A percentile compares a stretch with the other conserved stretches of the same genome.
These are phyloP conservation scores for Hirsutella minnesotensis DNA, from an alignment of 2,329 filamentous ascomycete species.

Conservation along the genomic window DNA sequence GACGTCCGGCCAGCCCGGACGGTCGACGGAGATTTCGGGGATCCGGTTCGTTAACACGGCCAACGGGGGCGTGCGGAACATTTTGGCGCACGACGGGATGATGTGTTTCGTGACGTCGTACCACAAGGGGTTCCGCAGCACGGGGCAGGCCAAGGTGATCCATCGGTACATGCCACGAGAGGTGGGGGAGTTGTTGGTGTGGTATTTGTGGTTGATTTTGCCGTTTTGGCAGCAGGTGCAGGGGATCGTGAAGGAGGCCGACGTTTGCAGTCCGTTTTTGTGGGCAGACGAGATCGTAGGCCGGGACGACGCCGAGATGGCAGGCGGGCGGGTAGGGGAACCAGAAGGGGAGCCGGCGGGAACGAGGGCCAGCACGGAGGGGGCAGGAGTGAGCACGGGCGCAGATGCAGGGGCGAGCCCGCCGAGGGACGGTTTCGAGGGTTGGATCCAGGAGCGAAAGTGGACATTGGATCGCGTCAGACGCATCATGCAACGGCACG, in stretches of 20 bases:
- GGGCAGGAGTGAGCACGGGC: too few species aligned
- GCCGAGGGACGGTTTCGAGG: not conserved
- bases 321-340: too few species aligned
- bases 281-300: not conserved
- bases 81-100: constrained; percentile 3
- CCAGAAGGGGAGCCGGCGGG: too few species aligned
- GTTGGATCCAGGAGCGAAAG: constrained; percentile 2
- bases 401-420: too few species aligned
- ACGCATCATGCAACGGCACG: constrained; percentile 1
- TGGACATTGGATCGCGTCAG: constrained; percentile 1
- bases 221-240: too few species aligned
- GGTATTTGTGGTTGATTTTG: too few species aligned
- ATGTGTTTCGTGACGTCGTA: constrained; percentile 11
- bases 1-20: not conserved
- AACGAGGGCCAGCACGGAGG: too few species aligned
- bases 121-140: constrained; percentile 11
- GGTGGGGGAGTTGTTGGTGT: too few species aligned
- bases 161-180: too few species aligned
- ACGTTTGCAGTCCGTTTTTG: not conserved
- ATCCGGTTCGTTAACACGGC: constrained; percentile 4
- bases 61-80: constrained; percentile 5
- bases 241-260: not conserved
- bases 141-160: constrained; percentile 3
- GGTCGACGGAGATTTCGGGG: constrained; percentile 2
- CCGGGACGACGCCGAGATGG: too few species aligned